Conservation (phyloP, 179 eudicot genomes). For the Heliamphora pulchella region DNA sequence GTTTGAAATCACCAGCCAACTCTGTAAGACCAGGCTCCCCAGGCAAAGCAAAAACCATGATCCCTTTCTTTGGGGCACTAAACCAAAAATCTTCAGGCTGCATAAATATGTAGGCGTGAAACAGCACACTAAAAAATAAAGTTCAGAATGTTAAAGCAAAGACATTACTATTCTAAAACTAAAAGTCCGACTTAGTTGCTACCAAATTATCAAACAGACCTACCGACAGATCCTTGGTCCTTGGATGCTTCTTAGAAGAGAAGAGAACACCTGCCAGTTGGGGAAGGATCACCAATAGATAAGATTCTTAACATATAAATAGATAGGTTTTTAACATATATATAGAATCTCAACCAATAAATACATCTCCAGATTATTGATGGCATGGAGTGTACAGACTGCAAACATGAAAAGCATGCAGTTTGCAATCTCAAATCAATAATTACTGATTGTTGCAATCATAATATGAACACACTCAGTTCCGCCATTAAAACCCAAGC, state of each 20-base stretch:
- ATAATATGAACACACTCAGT: background rate
- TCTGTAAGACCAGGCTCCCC: slow-evolving; percentile 95
- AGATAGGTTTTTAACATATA: too few species aligned
- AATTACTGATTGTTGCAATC: background rate
- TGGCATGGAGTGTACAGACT: background rate
- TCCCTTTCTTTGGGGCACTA: slow-evolving; percentile 89
- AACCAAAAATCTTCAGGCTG: slow-evolving; percentile 98
- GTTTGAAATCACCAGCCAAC: slow-evolving; percentile 81
- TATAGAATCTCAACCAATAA: too few species aligned
- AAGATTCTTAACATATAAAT: background rate
- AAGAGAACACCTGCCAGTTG: slow-evolving; percentile 60
- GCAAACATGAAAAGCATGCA: background rate
- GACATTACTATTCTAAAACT: background rate
- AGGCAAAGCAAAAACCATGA: slow-evolving; percentile 94
- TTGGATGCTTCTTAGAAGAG: slow-evolving; percentile 79
- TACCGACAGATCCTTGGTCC: slow-evolving; percentile 89
- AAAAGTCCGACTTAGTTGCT: background rate
- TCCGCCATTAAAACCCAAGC: background rate
- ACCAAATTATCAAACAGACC: slow-evolving; percentile 19
- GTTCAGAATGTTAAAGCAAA: background rate
- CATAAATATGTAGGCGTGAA: slow-evolving; percentile 16
- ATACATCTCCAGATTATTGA: background rate
- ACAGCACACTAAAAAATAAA: background rate
- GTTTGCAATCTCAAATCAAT: background rate
- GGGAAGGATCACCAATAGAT: slow-evolving; percentile 1